A percentile compares a stretch with the other conserved stretches of the same genome.
phyloP scores from a whole-genome alignment of 2,329 filamentous ascomycete species.

The Dendryphion nanum region DNA sequence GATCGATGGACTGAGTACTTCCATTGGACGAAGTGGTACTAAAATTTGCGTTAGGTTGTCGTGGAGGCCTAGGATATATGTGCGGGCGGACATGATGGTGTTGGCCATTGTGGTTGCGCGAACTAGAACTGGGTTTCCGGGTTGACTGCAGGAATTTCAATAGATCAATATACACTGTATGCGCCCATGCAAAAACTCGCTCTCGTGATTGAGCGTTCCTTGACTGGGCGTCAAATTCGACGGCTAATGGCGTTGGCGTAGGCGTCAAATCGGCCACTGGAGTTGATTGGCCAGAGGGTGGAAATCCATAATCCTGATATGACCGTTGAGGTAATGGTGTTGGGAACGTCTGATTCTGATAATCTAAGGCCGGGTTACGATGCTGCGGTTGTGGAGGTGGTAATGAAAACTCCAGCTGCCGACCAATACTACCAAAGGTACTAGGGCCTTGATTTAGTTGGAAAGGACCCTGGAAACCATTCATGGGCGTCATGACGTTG shows the following conservation, averaged over 20 bases:
- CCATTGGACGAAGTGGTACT: constrained; percentile 30
- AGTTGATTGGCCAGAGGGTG: constrained; percentile 30
- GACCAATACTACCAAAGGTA: constrained; percentile 19
- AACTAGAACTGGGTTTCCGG: constrained; percentile 39
- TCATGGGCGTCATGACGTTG: constrained; percentile 21
- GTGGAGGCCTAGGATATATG: constrained; percentile 62
- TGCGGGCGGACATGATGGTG: constrained; percentile 51
- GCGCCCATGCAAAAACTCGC: constrained; percentile 46
- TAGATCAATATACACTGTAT: constrained; percentile 50
- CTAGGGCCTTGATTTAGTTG: constrained; percentile 24
- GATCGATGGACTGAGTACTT: constrained; percentile 32
- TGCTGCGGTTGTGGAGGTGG: constrained; percentile 22
- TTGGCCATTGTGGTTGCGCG: constrained; percentile 40
- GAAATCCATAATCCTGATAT: constrained; percentile 17
- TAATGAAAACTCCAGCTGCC: constrained; percentile 21
- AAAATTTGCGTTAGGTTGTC: constrained; percentile 54
- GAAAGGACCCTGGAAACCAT: constrained; percentile 23
- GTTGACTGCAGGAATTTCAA: constrained; percentile 49
- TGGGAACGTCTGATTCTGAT: constrained; percentile 22
- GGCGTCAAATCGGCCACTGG: constrained; percentile 23
- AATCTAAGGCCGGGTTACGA: constrained; percentile 23
- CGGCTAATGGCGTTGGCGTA: constrained; percentile 12
- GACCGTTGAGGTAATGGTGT: constrained; percentile 20
- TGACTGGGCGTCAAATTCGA: constrained; percentile 43
- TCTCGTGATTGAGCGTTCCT: constrained; percentile 45